Base-by-base conservation (phyloP, 306 rosid species). In the Canavalia ensiformis region DNA sequence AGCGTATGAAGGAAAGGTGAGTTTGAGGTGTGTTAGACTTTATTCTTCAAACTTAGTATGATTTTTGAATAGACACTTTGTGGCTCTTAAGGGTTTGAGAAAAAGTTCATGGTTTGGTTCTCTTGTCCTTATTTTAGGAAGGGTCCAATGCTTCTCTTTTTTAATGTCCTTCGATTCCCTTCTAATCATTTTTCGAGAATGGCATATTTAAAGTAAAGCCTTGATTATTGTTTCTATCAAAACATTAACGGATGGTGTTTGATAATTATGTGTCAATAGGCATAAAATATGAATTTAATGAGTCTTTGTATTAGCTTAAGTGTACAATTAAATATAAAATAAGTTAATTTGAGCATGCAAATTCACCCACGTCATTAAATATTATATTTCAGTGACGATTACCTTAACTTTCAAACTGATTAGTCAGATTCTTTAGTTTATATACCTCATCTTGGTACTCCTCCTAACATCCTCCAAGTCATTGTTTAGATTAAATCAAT, bases 1-100 rank as follows among this genome's bases (percentile, higher is more conserved):
- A 83, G 88, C 76, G 1, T 74, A 51, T 69, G 67, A 81, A 44
- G 9, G 74, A 68, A 74, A 68, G 92, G 90, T 83, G 56, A 83
- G 85, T 68, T 75, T 51, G 11, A 62, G 54, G 34, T 58, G 2
- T 60, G 59, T 89, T 59, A 46, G 82, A 81, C 65, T 90, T 90
- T 85, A 83, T 90, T 87, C 80, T 84, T 69, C 76, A 29, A 44
- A 58, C 30, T 64, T 6, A 1, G 8, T 0, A 35, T 69, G 62
- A 50, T 69, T 80, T 51, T 54, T 37, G 58, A 83, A 39, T 78
- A 10, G 84, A 60, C 78, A 51, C 74, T 72, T 68, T 25, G 81
- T 57, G 69, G 76, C 1, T 63, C 30, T 55, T 0, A 56, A 74
- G 72, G 68, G 30, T 37, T 70, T 35, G 74, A 18, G 39, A 54